Base-by-base conservation (phyloP, 2,329 filamentous ascomycete genomes). In the Stachybotrys chlorohalonatus region DNA sequence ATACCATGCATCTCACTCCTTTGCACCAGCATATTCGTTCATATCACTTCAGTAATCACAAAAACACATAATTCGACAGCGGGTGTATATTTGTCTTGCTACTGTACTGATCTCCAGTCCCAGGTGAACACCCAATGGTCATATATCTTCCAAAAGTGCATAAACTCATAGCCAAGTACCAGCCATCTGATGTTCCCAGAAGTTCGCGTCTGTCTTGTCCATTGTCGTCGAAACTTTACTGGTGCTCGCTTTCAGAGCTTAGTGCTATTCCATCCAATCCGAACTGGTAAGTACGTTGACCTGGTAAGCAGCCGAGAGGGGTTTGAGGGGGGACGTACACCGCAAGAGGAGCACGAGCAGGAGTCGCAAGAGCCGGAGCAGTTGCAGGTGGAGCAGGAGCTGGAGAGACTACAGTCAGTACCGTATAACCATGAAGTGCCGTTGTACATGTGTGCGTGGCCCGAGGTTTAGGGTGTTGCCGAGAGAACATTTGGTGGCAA, bases 291-390 rank as follows among this genome's bases (percentile, higher is more conserved):
- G 24, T 24, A 24, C 24, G 4, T 24, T 24, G 24, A 24, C 24
- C 2, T 24, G 24, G 24, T 24, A 24, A 24, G 24, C 2, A 24
- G 24, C 24, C 24, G 24, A 24, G 2, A 4, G 24, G 24, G 24
- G 24, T 24, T 24, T 2, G 4, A 24, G 24, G 24, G 24, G 11
- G 50, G 13, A 36, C 50, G 15, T 42, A 52, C 50, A 9, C 16
- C 16, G 50, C 50, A 52, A 24, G 31, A 39, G 32, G 50, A 39
- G 50, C 50, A 52, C 11, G 50, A 36, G 50, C 50, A 52, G 32
- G 50, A 52, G 31, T 52, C 32, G 50, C 50, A 52, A 52, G 50
- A 30, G 32, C 50, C 50, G 50, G 30, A 36, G 50, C 50, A 52
- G 50, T 42, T 52, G 50, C 50, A 52, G 50, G 50, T 16, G 32